These are phyloP conservation scores for Talaromyces wortmannii DNA, from an alignment of 495 filamentous ascomycete genomes.

Conservation along the genomic window DNA sequence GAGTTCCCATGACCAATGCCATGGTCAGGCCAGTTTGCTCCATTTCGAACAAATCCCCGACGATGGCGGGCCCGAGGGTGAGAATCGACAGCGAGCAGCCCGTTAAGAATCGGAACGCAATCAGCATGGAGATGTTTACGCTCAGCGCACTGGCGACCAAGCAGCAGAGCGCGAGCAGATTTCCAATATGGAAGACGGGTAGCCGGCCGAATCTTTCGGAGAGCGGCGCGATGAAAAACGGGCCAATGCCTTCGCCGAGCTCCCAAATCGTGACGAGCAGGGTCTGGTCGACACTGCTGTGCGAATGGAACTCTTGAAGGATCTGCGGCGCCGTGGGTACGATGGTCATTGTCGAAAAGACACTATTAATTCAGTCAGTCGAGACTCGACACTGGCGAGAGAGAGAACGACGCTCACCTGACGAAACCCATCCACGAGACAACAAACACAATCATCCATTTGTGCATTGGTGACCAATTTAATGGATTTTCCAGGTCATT, in stretches of 20 bases:
- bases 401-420: too few relatives aligned
- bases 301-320: too few relatives aligned
- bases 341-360: too few relatives aligned
- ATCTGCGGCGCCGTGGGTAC: too few relatives aligned
- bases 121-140: conserved; percentile 33
- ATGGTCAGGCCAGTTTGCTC: background rate
- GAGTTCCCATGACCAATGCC: background rate
- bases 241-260: conserved; percentile 38
- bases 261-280: too few relatives aligned
- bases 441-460: too few relatives aligned
- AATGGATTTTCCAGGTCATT: too few relatives aligned
- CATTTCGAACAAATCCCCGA: background rate
- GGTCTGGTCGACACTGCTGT: too few relatives aligned
- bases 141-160: conserved; percentile 46
- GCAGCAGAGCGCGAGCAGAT: conserved; percentile 49
- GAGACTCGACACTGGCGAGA: too few relatives aligned
- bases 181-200: conserved; percentile 37
- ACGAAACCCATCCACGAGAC: too few relatives aligned
- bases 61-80: background rate
- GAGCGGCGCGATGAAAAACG: conserved; percentile 48
- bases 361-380: too few relatives aligned
- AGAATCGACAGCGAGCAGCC: conserved; percentile 9
- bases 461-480: too few relatives aligned
- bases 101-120: conserved; percentile 37
- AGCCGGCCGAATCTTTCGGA: conserved; percentile 45